phyloP scores from a whole-genome alignment of 768 basidiomycete species.

The Lactarius akahatsu region DNA sequence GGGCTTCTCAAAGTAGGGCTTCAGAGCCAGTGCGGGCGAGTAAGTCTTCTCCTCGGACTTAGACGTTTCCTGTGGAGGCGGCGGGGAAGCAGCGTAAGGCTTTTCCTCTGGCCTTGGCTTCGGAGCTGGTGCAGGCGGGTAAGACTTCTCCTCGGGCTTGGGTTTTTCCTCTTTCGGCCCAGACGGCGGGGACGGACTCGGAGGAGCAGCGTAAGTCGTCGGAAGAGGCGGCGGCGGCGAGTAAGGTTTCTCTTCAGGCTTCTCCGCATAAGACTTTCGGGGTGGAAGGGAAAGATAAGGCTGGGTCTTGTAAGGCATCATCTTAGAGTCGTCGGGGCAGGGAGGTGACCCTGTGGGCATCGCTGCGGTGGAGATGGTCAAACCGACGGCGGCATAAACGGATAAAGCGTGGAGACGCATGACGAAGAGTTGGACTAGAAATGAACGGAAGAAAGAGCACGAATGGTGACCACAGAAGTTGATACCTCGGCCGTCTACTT shows the following conservation, averaged over 20 bases:
- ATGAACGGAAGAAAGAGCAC: conserved; percentile 21
- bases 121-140: neutral
- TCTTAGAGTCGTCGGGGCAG: conserved; percentile 5
- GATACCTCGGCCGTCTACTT: neutral
- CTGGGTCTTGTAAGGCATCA: neutral
- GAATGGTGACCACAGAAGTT: neutral
- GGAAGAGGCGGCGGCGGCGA: too few relatives aligned
- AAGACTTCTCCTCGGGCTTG: conserved; percentile 9
- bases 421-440: conserved; percentile 12
- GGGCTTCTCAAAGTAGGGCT: neutral
- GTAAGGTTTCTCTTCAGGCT: neutral
- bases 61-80: too few relatives aligned
- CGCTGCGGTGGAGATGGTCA: conserved; percentile 8
- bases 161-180: neutral
- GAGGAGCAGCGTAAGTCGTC: neutral
- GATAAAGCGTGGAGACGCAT: conserved; percentile 16
- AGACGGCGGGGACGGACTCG: neutral
- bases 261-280: neutral
- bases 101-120: neutral
- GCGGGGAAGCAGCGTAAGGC: too few relatives aligned
- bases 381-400: conserved; percentile 4
- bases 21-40: neutral
- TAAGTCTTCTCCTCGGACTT: neutral
- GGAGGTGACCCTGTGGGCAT: conserved; percentile 9
- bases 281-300: neutral